phyloP scores from a whole-genome alignment of 441 rosid species.

The Raphanus hybrid region DNA sequence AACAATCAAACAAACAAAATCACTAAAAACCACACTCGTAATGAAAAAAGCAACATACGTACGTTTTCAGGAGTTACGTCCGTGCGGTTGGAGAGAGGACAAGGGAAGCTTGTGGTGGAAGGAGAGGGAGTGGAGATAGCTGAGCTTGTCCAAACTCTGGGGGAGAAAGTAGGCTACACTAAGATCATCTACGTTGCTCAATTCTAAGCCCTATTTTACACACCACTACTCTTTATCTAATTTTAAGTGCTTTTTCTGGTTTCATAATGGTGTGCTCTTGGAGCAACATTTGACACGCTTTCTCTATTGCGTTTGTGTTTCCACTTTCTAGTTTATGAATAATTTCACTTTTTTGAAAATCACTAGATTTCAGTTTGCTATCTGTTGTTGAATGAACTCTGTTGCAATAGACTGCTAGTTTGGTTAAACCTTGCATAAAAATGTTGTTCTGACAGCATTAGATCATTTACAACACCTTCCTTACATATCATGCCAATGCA shows the following conservation, averaged over 20 bases:
- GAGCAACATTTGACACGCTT: neutral
- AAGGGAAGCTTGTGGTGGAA: slow-evolving; percentile 12
- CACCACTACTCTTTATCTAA: slow-evolving; percentile 6
- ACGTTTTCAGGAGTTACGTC: slow-evolving; percentile 24
- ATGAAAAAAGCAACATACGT: neutral
- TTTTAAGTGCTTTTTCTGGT: neutral
- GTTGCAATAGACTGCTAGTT: neutral
- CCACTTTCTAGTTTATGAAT: neutral
- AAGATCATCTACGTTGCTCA: neutral
- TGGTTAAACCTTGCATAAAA: slow-evolving; percentile 2
- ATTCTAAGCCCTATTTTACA: neutral
- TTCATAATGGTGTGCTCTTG: neutral
- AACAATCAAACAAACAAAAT: neutral
- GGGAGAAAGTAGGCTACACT: slow-evolving; percentile 31
- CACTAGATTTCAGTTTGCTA: neutral
- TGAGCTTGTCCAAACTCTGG: slow-evolving; percentile 9
- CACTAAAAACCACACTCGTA: neutral
- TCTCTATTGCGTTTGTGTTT: slow-evolving; percentile 13
- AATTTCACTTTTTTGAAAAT: neutral
- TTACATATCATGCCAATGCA: neutral
- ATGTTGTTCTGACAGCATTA: neutral
- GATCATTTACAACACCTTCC: slow-evolving; percentile 2
- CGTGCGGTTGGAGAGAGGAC: slow-evolving; percentile 15
- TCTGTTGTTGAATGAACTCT: neutral
- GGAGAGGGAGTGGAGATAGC: slow-evolving; percentile 4